Percentiles rank a stretch among this genome's conserved stretches.
phyloP scores from a whole-genome alignment of 345 rosid species.

The Noccaea caerulescens region DNA sequence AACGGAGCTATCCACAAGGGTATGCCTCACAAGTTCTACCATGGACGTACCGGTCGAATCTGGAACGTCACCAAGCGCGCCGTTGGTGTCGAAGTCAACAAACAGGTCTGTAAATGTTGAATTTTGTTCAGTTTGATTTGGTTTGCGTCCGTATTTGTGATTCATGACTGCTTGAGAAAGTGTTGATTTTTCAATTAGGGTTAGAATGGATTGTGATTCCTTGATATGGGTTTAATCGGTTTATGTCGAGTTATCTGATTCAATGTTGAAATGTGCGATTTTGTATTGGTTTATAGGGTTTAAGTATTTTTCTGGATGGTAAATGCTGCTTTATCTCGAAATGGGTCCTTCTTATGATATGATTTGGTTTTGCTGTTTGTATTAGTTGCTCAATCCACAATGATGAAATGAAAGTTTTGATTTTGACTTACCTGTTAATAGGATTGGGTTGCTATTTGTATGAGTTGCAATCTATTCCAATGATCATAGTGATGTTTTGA shows the following conservation, averaged over 20 bases:
- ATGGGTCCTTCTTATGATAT: neutral
- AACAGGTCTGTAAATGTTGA: constrained; percentile 51
- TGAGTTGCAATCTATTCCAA: too few species aligned
- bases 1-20: constrained; percentile 82
- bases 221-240: neutral
- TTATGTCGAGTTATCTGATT: neutral
- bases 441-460: too few species aligned
- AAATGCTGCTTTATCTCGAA: too few species aligned
- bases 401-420: neutral
- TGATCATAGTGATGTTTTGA: neutral
- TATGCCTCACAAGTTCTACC: constrained; percentile 84
- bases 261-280: neutral
- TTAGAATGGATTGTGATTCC: neutral
- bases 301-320: too few species aligned
- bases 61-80: constrained; percentile 88
- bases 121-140: neutral
- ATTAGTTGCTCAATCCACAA: neutral
- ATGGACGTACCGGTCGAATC: constrained; percentile 75
- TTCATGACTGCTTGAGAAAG: neutral
- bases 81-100: constrained; percentile 75
- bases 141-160: neutral
- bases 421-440: too few species aligned
- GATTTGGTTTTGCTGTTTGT: neutral
- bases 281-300: too few species aligned
- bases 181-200: neutral